Percentiles rank a stretch among this genome's conserved stretches.
Evolutionary conservation across 2,329 filamentous ascomycete genomes (phyloP).

Genomic region (Coniella lustricola): DNA sequence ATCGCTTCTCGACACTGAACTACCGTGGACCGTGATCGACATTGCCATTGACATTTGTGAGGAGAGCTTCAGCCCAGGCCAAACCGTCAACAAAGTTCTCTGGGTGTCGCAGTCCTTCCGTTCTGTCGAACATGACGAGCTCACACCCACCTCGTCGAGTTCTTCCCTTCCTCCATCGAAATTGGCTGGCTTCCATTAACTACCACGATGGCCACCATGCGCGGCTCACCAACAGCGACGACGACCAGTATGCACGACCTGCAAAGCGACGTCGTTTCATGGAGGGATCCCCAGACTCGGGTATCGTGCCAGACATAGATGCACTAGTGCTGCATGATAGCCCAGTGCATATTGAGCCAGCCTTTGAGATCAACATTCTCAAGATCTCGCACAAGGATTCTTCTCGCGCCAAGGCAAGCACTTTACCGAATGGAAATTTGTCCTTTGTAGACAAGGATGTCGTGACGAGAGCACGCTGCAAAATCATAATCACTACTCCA

Average conservation of each 20-base stretch:
- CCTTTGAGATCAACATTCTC: slow-evolving; percentile 46
- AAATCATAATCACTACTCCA: slow-evolving; percentile 31
- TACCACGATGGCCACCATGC: slow-evolving; percentile 27
- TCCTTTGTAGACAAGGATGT: slow-evolving; percentile 30
- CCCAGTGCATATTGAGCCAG: slow-evolving; percentile 25
- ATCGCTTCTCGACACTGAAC: too few species aligned
- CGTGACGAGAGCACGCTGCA: slow-evolving; percentile 34
- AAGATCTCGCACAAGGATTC: slow-evolving; percentile 45
- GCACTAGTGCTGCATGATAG: slow-evolving; percentile 18
- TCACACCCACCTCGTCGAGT: slow-evolving; percentile 39
- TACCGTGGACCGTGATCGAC: neutral
- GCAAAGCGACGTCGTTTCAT: slow-evolving; percentile 45
- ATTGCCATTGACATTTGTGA: neutral
- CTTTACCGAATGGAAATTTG: slow-evolving; percentile 28
- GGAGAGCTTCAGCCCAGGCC: too few species aligned
- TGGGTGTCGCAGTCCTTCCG: neutral
- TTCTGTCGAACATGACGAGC: slow-evolving; percentile 38
- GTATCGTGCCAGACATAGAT: slow-evolving; percentile 13
- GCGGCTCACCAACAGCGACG: slow-evolving; percentile 20
- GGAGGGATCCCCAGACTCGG: slow-evolving; percentile 30
- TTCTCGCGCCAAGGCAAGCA: slow-evolving; percentile 29
- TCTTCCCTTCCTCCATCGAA: slow-evolving; percentile 48
- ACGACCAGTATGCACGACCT: slow-evolving; percentile 32
- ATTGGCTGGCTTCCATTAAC: slow-evolving; percentile 43
- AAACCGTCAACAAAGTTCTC: neutral